These are phyloP conservation scores for Candida morakotiae DNA, from an alignment of 805 yeast genomes.

Conservation along the genomic window DNA sequence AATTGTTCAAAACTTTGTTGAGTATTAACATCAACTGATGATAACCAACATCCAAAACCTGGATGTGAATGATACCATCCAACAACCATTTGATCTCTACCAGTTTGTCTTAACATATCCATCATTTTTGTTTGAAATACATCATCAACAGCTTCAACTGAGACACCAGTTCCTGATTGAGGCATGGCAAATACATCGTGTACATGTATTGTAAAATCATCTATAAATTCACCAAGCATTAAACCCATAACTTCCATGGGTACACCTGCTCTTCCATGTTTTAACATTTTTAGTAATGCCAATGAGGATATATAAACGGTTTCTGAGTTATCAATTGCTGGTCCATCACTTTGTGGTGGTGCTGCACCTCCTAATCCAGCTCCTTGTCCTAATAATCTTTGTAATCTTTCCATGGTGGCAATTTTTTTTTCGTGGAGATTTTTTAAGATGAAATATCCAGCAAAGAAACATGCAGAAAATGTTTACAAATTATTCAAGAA, in stretches of 20 bases:
- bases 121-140: conserved; percentile 98
- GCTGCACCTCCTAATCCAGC: conserved; percentile 44
- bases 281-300: conserved; percentile 93
- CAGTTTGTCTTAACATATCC: conserved; percentile 99
- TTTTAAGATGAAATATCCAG: conserved; percentile 64
- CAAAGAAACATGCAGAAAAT: conserved; percentile 66
- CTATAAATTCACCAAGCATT: conserved; percentile 97
- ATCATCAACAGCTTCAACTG: conserved; percentile 98
- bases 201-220: conserved; percentile 94
- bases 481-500: conserved; percentile 41
- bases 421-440: conserved; percentile 6
- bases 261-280: conserved; percentile 91
- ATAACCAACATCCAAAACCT: conserved; percentile 99
- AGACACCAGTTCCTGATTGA: conserved; percentile 96
- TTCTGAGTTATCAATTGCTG: conserved; percentile 90
- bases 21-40: conserved; percentile 95
- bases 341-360: conserved; percentile 56
- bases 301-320: conserved; percentile 94
- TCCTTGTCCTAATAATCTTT: conserved; percentile 42
- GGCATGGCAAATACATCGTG: conserved; percentile 99
- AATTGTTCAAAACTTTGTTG: conserved; percentile 97
- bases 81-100: conserved; percentile 98
- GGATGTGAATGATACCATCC: conserved; percentile 99
- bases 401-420: conserved; percentile 44
- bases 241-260: conserved; percentile 90